Evolutionary conservation across 2,329 filamentous ascomycete genomes (phyloP), one percentile per base, ranked within the genome.

Genomic region (Intubia oerlemansii): DNA sequence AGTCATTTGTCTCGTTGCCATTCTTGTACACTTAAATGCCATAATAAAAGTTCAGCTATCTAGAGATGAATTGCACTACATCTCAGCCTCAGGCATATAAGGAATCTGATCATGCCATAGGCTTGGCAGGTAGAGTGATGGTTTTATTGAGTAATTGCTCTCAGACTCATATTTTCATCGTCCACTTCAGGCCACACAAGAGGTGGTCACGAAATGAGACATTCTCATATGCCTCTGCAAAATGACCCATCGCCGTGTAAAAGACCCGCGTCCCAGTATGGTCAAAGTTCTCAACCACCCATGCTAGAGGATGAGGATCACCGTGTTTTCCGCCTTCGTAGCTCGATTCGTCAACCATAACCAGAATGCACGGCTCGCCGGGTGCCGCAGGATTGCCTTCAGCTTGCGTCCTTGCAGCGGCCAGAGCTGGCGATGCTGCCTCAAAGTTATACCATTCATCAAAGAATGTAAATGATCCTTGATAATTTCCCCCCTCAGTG

Each of bases 361-460:
- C 30, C n/a, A 56, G 38, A 7, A 54, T 40, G 17, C 42, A 38
- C 9, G 50, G 27, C 21, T 46, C 40, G 3, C 47, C 44, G 40
- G 4, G 45, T 46, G 23, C 47, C 47, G n/a, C n/a, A n/a, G n/a
- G n/a, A 18, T 30, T n/a, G 10, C 12, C 5, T 11, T 9, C 17
- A 14, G 24, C 5, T 6, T 10, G n/a, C 17, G 20, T 20, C n/a
- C 25, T 23, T 8, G 29, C 27, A 5, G 27, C 22, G 10, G 19
- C 27, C 4, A 32, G 21, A 18, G 34, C 30, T n/a, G 25, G 25
- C 19, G 36, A 36, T 5, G 20, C 14, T 11, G 28, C 27, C 28
- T 39, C 36, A 33, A 53, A 54, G 32, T 53, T 53, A 39, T 56
- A 56, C 50, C 51, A 55, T 38, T 56, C 52, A 28, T 56, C 52